phyloP scores from a whole-genome alignment of 805 yeast genomes.

The Torulaspora quercuum region DNA sequence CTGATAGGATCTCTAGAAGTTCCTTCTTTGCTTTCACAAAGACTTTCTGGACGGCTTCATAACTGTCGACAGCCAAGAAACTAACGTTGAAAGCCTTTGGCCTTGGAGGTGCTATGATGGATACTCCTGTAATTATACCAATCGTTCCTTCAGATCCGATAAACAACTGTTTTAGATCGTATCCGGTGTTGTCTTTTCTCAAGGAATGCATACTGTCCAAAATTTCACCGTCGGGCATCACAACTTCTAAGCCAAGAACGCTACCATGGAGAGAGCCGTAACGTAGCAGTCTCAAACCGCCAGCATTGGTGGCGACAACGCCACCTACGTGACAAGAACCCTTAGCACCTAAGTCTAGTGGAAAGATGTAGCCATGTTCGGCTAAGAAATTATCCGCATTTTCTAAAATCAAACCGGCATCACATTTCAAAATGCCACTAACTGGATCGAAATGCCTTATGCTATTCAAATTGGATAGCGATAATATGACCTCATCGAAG shows the following conservation, averaged over 20 bases:
- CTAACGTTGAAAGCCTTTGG: conserved; percentile 86
- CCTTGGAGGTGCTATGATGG: conserved; percentile 84
- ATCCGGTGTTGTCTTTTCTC: conserved; percentile 94
- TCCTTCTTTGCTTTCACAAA: conserved; percentile 76
- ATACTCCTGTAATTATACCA: conserved; percentile 86
- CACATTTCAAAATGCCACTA: conserved; percentile 82
- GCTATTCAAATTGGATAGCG: conserved; percentile 66
- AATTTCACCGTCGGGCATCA: conserved; percentile 84
- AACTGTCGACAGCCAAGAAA: conserved; percentile 74
- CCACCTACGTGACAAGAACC: conserved; percentile 98
- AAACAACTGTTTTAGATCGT: conserved; percentile 85
- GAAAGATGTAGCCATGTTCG: conserved; percentile 85
- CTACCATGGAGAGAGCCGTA: conserved; percentile 93
- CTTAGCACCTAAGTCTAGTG: conserved; percentile 91
- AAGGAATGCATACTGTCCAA: conserved; percentile 76
- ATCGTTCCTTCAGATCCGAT: conserved; percentile 94
- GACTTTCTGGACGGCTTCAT: conserved; percentile 78
- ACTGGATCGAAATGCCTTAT: conserved; percentile 77
- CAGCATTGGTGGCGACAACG: conserved; percentile 92
- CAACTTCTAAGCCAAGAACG: conserved; percentile 87
- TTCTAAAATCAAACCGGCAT: conserved; percentile 88
- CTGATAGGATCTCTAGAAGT: conserved; percentile 80
- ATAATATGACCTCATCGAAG: conserved; percentile 81
- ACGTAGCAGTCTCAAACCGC: conserved; percentile 82
- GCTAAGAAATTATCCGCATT: conserved; percentile 73